Conservation (phyloP, 768 basidiomycete species). For the Suillus cothurnatus region DNA sequence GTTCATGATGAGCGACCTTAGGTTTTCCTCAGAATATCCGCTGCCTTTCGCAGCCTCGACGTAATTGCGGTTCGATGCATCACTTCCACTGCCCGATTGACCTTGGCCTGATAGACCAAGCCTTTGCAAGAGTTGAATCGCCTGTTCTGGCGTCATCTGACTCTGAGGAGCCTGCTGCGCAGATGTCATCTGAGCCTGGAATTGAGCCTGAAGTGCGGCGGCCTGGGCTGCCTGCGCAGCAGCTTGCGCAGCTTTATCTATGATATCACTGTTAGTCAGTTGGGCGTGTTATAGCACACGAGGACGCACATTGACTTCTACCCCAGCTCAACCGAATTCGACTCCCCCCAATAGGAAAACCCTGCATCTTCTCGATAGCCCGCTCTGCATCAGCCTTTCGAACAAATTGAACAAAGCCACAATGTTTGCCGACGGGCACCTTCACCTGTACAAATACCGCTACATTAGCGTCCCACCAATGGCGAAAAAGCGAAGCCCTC, state of each 20-base stretch:
- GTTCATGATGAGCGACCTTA: slow-evolving; percentile 21
- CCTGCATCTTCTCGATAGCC: slow-evolving; percentile 97
- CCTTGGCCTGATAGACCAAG: slow-evolving; percentile 45
- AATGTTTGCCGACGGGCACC: slow-evolving; percentile 95
- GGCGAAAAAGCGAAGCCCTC: slow-evolving; percentile 30
- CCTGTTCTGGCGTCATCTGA: slow-evolving; percentile 61
- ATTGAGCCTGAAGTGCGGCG: slow-evolving; percentile 60
- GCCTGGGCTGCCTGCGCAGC: slow-evolving; percentile 83
- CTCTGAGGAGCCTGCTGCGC: slow-evolving; percentile 18
- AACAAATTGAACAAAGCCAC: slow-evolving; percentile 95
- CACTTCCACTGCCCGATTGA: slow-evolving; percentile 14
- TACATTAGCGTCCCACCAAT: slow-evolving; percentile 11
- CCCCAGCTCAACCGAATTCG: slow-evolving; percentile 93
- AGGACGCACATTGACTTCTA: slow-evolving; percentile 74
- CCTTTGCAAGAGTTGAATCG: slow-evolving; percentile 61
- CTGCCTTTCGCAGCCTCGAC: slow-evolving; percentile 20
- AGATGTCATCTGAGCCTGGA: slow-evolving; percentile 35
- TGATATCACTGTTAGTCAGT: slow-evolving; percentile 11
- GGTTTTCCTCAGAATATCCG: slow-evolving; percentile 25
- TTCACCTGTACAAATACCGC: slow-evolving; percentile 63
- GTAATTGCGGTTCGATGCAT: slow-evolving; percentile 13
- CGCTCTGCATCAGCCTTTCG: slow-evolving; percentile 88
- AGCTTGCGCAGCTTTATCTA: slow-evolving; percentile 90
- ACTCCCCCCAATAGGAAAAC: slow-evolving; percentile 91
- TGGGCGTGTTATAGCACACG: not conserved